These are phyloP conservation scores for Choanephora cucurbitarum DNA, from an alignment of 371 early-diverging fungal species.

Conservation along the genomic window DNA sequence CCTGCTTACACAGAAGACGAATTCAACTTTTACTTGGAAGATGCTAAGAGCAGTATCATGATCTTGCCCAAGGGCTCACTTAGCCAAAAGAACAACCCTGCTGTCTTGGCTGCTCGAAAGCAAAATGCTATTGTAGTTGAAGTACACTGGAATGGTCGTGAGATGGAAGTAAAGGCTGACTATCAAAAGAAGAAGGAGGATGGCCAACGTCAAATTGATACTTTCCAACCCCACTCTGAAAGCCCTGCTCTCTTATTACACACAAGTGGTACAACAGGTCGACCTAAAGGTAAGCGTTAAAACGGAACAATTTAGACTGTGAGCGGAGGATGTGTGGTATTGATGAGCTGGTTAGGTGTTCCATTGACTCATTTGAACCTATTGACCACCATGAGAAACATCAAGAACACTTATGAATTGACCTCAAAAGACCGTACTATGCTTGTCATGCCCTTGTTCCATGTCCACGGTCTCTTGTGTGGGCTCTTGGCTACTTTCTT, in stretches of 20 bases:
- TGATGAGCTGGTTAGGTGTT: slow-evolving; percentile 53
- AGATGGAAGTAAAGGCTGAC: slow-evolving; percentile 31
- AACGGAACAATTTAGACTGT: no score
- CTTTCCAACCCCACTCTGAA: slow-evolving; percentile 45
- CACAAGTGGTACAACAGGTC: slow-evolving; percentile 83
- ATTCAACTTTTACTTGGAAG: slow-evolving; percentile 80
- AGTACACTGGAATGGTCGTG: slow-evolving; percentile 53
- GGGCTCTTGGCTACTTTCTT: slow-evolving; percentile 73
- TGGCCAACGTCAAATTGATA: slow-evolving; percentile 13
- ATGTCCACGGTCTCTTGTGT: slow-evolving; percentile 88
- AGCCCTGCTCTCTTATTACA: slow-evolving; percentile 78
- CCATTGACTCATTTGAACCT: slow-evolving; percentile 86
- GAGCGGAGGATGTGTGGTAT: background rate
- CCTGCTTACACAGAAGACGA: slow-evolving; percentile 74
- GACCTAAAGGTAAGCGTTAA: slow-evolving; percentile 72
- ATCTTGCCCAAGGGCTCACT: slow-evolving; percentile 61
- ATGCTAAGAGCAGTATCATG: slow-evolving; percentile 64
- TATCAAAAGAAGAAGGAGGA: slow-evolving; percentile 10
- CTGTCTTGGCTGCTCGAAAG: slow-evolving; percentile 64
- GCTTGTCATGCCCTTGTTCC: slow-evolving; percentile 92
- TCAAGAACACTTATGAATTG: slow-evolving; percentile 69
- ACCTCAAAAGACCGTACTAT: slow-evolving; percentile 63
- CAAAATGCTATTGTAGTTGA: slow-evolving; percentile 59
- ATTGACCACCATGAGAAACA: slow-evolving; percentile 73
- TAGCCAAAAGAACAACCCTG: slow-evolving; percentile 50